Base-by-base conservation (phyloP, 257 asterid species). In the Lithospermum erythrorhizon region DNA sequence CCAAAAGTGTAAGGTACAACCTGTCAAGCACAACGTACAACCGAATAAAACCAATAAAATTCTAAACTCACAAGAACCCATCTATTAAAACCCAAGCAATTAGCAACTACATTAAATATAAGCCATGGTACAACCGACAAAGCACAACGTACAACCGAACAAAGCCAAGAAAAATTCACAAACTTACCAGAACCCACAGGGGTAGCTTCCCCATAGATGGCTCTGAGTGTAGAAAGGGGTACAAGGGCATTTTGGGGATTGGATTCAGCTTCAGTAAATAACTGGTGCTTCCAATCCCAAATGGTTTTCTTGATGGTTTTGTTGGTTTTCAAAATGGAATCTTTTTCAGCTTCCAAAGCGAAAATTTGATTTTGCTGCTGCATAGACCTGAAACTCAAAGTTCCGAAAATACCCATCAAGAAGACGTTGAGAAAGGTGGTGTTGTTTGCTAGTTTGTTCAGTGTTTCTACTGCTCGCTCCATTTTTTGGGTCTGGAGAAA, bases 261-360 rank as follows among this genome's bases (percentile, higher is more conserved):
- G 14, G 75, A 76, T 53, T 75, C 77, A 20, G 90, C 96, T 72
- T 81, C 87, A 2, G 87, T 78, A 70, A 73, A 88, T 59, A 91
- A 86, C 67, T 72, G 75, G 74, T 86, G 95, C 72, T 88, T 91
- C 93, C 95, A 88, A 21, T 81, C 79, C 98, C 98, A 82, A 51
- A 88, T 76, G 23, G 85, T 58, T 27, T 24, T 80, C 64, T 82
- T 88, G 47, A 86, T 76, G 32, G 61, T 57, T 76, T 89, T 88
- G 72, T 90, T 90, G 20, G 79, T 19, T 55, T 69, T 66, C 58
- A 67, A 54, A 62, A 90, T 72, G 9, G 80, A 54, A 8, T 81
- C 77, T 63, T 79, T 90, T 75, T 90, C 90, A 25, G 80, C 83
- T 67, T 87, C 84, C 62, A 87, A 70, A 48, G 73, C 78, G 68